phyloP scores from a whole-genome alignment of 139 green algal genomes.

The Chlamydomonas incerta region DNA sequence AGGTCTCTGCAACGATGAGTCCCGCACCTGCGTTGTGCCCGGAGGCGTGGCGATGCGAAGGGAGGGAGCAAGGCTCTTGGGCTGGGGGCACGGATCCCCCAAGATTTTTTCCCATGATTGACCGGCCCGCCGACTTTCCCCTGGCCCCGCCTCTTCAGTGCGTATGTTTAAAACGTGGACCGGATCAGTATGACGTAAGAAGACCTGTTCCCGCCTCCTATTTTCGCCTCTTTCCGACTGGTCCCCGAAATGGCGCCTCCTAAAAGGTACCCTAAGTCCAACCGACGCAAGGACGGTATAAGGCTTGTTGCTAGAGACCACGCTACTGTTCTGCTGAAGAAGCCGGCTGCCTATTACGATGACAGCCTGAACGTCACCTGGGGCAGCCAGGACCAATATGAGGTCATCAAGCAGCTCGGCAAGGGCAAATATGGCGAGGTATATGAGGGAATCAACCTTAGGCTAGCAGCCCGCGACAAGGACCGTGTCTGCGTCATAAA shows the following conservation, averaged over 20 bases:
- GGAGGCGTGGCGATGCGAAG: no score
- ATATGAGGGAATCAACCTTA: constrained; percentile 92
- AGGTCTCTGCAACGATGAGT: no score
- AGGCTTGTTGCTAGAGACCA: constrained; percentile 77
- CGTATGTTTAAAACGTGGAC: no score
- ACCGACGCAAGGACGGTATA: constrained; percentile 49
- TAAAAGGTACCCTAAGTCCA: constrained; percentile 65
- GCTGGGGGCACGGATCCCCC: no score
- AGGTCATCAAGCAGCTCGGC: constrained; percentile 88
- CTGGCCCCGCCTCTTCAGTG: no score
- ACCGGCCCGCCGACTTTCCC: no score
- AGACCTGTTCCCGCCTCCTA: no score
- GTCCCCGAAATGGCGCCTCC: constrained; percentile 26
- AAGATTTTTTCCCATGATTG: no score
- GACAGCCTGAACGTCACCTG: constrained; percentile 90
- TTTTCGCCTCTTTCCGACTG: no score
- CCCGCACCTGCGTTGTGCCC: no score
- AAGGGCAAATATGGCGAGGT: constrained; percentile 99
- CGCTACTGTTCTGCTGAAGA: constrained; percentile 86
- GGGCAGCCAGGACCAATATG: constrained; percentile 64
- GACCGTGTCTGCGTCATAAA: constrained; percentile 93
- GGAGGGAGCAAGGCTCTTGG: no score
- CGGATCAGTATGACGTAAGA: no score
- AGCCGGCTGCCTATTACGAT: constrained; percentile 94
- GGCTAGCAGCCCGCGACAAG: constrained; percentile 9